These are phyloP conservation scores for Dichotomopilus funicola DNA, from an alignment of 2,329 filamentous ascomycete genomes.

Conservation along the genomic window DNA sequence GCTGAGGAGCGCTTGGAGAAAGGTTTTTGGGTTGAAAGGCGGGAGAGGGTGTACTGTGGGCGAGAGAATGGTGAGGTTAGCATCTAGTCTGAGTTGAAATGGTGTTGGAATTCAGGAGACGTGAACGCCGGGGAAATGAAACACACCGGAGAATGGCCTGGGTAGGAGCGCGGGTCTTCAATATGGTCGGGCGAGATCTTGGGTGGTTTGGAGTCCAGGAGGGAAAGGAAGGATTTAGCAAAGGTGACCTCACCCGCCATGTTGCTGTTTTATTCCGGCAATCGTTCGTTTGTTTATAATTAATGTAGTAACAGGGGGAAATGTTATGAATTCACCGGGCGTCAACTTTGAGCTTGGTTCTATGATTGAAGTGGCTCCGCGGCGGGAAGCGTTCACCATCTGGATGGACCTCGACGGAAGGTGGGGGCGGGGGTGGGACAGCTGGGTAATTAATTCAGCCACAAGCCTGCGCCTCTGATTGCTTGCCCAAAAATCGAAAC, in stretches of 20 bases:
- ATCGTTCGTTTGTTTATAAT: too few species aligned
- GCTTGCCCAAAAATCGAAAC: too few species aligned
- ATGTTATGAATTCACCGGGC: too few species aligned
- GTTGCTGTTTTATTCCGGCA: conserved; percentile 4
- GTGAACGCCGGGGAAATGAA: not conserved
- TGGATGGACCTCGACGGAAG: too few species aligned
- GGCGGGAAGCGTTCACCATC: too few species aligned
- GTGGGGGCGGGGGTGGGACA: too few species aligned
- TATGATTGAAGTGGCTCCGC: too few species aligned
- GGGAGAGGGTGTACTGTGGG: conserved; percentile 21
- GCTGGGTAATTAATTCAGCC: too few species aligned
- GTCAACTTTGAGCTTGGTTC: too few species aligned
- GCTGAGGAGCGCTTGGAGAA: conserved; percentile 14
- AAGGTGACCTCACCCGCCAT: conserved; percentile 78
- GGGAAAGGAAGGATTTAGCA: conserved; percentile 73
- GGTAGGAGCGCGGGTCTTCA: conserved; percentile 75
- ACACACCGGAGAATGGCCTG: conserved; percentile 67
- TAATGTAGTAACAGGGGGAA: too few species aligned
- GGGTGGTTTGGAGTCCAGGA: conserved; percentile 68
- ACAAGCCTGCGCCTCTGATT: too few species aligned
- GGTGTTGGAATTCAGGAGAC: not conserved
- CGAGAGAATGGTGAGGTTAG: not conserved
- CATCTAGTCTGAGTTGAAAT: not conserved
- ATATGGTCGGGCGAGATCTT: conserved; percentile 88
- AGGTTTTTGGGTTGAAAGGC: conserved; percentile 10